phyloP scores from a whole-genome alignment of 2,329 filamentous ascomycete genomes.

The Tolypocladium tundrense region DNA sequence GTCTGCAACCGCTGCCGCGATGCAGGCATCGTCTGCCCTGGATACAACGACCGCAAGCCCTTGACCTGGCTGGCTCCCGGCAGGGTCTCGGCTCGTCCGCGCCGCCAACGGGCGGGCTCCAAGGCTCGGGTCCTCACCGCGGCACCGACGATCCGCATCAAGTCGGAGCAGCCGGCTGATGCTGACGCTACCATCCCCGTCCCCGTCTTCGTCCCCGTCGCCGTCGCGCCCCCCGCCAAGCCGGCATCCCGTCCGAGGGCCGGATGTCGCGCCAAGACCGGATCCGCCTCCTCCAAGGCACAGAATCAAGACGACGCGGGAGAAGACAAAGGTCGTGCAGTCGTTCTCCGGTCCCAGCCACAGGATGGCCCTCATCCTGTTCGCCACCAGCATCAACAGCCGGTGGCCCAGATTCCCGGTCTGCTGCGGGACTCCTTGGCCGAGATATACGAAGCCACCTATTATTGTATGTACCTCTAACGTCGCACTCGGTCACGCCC shows the following conservation, averaged over 20 bases:
- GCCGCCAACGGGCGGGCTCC: constrained; percentile 1
- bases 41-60: constrained; percentile 26
- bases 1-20: constrained; percentile 24
- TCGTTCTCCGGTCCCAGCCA: neutral
- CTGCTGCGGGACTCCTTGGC: neutral
- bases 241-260: neutral
- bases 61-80: constrained; percentile 29
- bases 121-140: neutral
- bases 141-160: neutral
- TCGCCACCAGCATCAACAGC: neutral
- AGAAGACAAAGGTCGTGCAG: neutral
- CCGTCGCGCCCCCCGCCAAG: neutral
- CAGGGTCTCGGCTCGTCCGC: constrained; percentile 19
- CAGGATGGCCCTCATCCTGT: neutral
- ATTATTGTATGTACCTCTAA: neutral
- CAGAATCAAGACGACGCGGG: neutral
- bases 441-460: neutral
- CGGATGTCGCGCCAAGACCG: neutral
- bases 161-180: neutral
- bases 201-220: neutral
- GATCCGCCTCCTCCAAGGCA: neutral
- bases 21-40: constrained; percentile 24
- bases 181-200: neutral
- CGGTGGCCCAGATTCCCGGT: neutral
- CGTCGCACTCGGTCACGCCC: neutral